Base-by-base conservation (phyloP, 805 yeast genomes). In the Candida insectorum region DNA sequence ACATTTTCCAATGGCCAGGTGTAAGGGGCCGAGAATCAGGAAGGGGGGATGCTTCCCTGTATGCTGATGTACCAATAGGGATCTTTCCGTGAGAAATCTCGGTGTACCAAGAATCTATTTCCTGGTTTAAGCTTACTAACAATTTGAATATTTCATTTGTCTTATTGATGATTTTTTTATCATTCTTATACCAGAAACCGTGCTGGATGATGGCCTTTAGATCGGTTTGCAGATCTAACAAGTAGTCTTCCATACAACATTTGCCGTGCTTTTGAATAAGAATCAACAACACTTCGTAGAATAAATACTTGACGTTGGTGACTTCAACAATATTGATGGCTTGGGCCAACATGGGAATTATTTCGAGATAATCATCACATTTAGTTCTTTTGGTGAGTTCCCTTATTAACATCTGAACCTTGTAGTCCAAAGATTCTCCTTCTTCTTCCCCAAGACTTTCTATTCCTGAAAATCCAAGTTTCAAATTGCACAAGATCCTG, bases 161-260 rank as follows among this genome's bases (percentile, higher is more conserved):
- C 19, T 44, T 49, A 14, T 34, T 31, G 9, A 52, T 33, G 1
- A 63, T 37, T 15, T 37, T 41, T 3, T 26, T 20, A 23, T 52
- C 49, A 39, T 62, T 48, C 25, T 49, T 45, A 13, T 9, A 31
- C 60, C 61, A 54, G 5, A 63, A 34, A 1, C 72, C 71, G 23
- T 43, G 54, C 34, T 64, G 70, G 4, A 65, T 36, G 19, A 62
- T 36, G 1, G 44, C 40, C 33, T 56, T 61, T 21, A 65, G 43
- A 16, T 52, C 51, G 2, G 40, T 40, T 11, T 48, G 43, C 2
- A 38, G 34, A 8, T 54, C 60, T 5, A 32, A 29, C 6, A 64
- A 37, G 37, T 57, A 56, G 1, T 57, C 60, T 12, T 27, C 41
- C 60, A 63, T 56, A 36, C 71, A 65, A 36, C 71, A 64, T 2